Conservation (phyloP, 2,329 filamentous ascomycete species). For the Emergomyces pasteurianus region DNA sequence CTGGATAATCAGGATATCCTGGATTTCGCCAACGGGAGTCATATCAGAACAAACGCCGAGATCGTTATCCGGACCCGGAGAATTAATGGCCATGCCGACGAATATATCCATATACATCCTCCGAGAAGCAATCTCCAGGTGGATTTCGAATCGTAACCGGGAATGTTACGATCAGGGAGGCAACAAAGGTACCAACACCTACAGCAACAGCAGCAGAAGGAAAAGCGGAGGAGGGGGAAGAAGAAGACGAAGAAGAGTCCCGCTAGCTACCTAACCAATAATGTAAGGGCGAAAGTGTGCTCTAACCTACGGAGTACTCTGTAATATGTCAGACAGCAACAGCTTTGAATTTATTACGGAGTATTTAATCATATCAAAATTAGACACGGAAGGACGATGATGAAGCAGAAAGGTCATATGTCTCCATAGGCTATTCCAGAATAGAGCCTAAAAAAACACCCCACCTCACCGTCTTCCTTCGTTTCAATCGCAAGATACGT, state of each 20-base stretch:
- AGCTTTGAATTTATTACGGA: too few relatives aligned
- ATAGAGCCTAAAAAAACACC: neutral
- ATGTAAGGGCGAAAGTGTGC: too few relatives aligned
- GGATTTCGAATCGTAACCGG: neutral
- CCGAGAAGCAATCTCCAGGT: neutral
- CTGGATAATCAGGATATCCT: neutral
- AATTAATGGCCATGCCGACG: neutral
- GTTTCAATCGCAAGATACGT: constrained; percentile 12
- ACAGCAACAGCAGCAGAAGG: neutral
- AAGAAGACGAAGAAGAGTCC: neutral
- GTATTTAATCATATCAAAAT: too few relatives aligned
- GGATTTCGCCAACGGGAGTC: neutral
- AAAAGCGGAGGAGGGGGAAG: neutral
- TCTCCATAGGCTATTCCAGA: neutral
- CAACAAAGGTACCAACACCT: neutral
- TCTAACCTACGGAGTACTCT: too few relatives aligned
- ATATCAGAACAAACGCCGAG: neutral
- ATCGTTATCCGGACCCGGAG: neutral
- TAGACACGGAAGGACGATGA: neutral
- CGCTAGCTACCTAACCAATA: too few relatives aligned
- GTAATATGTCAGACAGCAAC: too few relatives aligned
- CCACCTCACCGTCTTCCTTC: constrained; percentile 3
- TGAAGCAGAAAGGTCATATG: neutral
- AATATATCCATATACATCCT: neutral
- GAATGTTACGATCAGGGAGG: neutral